Conservation (phyloP, 306 rosid genomes). For the Rosa lucieae region DNA sequence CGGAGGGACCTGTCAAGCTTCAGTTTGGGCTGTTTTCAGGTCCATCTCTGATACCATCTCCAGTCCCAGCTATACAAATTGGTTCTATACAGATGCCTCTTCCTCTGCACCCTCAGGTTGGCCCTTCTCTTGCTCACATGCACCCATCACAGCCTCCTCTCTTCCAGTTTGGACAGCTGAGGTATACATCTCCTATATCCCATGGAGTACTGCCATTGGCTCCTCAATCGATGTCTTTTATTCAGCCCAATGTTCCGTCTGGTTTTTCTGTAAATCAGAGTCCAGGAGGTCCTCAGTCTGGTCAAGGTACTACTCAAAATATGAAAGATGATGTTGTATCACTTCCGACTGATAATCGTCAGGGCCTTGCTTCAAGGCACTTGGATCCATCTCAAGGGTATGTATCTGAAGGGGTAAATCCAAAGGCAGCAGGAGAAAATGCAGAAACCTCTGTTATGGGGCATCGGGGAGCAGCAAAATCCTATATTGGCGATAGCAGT, state of each 20-base stretch:
- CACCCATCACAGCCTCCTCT: conserved; percentile 81
- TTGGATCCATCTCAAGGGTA: conserved; percentile 45
- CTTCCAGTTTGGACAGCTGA: conserved; percentile 95
- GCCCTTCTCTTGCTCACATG: conserved; percentile 68
- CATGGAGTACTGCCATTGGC: conserved; percentile 80
- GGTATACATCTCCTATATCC: conserved; percentile 70
- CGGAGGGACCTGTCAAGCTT: conserved; percentile 79
- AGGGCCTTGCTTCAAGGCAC: conserved; percentile 42
- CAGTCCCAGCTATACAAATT: conserved; percentile 91
- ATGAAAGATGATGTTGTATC: conserved; percentile 45
- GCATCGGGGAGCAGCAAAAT: conserved; percentile 42
- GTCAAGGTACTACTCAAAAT: conserved; percentile 46
- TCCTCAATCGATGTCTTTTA: conserved; percentile 76
- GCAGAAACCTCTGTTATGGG: conserved; percentile 39
- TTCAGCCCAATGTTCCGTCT: conserved; percentile 63
- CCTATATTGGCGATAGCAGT: conserved; percentile 39
- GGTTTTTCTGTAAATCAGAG: conserved; percentile 58
- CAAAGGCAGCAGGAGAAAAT: conserved; percentile 36
- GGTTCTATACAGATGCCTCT: conserved; percentile 99
- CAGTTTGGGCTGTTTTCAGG: conserved; percentile 98
- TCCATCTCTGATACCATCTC: conserved; percentile 95
- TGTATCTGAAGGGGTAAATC: conserved; percentile 26
- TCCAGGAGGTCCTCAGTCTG: conserved; percentile 51
- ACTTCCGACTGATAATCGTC: conserved; percentile 46
- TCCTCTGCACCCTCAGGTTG: conserved; percentile 81